Evolutionary conservation across 2,329 filamentous ascomycete species (phyloP), one percentile per base, ranked within the genome.

Genomic region (Aureobasidium sp.): DNA sequence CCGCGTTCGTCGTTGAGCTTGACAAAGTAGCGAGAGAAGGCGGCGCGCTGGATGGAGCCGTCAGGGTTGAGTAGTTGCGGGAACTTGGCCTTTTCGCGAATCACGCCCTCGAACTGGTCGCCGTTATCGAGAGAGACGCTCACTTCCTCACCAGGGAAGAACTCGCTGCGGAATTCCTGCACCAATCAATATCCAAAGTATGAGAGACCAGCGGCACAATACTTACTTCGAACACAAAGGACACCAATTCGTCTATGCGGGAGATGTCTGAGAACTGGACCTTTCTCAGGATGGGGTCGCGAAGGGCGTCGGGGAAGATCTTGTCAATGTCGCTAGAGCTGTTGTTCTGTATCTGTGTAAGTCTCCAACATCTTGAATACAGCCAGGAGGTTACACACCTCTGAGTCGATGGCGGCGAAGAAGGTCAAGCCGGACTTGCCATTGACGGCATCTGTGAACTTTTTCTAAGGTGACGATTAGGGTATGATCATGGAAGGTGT

Each of bases 391-490:
- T 47, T 38, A 54, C 67, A 49, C 65, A 73, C 71, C 69, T 73
- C 71, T 19, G 70, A 72, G 37, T 69, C 68, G 31, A 93, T 82
- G 27, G 94, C 94, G 66, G 96, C 90, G 69, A 96, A 96, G 74
- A 95, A 99, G 3, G 85, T 93, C 65, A 96, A 79, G 57, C 88
- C 88, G 31, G 91, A 95, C 73, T 95, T 93, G 58, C 94, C 94
- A 13, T 91, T 96, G 65, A 97, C 95, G 71, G 95, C 89, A 74
- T 95, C 96, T 63, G 95, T 96, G 74, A 97, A 99, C 60, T 88
- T 85, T 70, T 86, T 89, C 86, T 93, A 67, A 38, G 21, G 31
- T 31, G n/a, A n/a, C 0, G 19, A 59, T 70, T 42, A 69, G 66
- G 61, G 11, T 47, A 53, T 25, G 45, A 51, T 53, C 67, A 25